phyloP scores from a whole-genome alignment of 371 early-diverging fungal species.

The Mortierella sp. region DNA sequence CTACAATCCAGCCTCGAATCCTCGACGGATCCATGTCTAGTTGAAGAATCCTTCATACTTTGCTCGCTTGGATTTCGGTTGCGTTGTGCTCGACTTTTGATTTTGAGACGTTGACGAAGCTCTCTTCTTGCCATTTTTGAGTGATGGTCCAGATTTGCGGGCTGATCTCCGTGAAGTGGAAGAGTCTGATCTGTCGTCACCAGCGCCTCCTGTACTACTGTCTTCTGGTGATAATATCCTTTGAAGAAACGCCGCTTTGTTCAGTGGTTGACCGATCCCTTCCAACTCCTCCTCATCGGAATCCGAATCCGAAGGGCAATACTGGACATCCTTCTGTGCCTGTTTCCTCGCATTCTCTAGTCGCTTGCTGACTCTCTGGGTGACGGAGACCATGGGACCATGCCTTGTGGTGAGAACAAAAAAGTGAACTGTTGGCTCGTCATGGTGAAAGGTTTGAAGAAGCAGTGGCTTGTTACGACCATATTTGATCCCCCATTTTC shows the following conservation, averaged over 20 bases:
- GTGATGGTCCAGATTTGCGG: conserved; percentile 46
- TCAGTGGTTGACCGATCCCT: conserved; percentile 48
- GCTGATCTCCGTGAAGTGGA: conserved; percentile 30
- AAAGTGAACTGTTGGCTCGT: no score
- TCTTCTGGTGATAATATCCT: conserved; percentile 5
- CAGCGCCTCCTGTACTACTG: neutral
- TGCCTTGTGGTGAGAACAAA: neutral
- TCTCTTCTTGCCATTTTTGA: conserved; percentile 30
- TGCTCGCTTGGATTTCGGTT: neutral
- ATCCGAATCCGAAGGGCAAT: conserved; percentile 30
- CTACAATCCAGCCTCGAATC: no score
- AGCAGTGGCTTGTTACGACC: no score
- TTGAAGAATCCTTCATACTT: conserved; percentile 6
- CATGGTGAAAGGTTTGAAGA: no score
- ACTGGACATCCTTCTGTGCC: conserved; percentile 16
- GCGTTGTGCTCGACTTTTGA: neutral
- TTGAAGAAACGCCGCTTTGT: conserved; percentile 31
- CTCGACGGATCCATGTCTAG: no score
- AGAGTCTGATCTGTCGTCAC: neutral
- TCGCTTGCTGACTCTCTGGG: conserved; percentile 23
- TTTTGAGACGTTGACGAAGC: neutral
- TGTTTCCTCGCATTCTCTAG: conserved; percentile 22
- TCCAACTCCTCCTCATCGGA: conserved; percentile 31
- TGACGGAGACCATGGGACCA: conserved; percentile 16
- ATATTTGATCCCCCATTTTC: no score